phyloP scores from a whole-genome alignment of 768 basidiomycete species.

The Amanita exitialis region DNA sequence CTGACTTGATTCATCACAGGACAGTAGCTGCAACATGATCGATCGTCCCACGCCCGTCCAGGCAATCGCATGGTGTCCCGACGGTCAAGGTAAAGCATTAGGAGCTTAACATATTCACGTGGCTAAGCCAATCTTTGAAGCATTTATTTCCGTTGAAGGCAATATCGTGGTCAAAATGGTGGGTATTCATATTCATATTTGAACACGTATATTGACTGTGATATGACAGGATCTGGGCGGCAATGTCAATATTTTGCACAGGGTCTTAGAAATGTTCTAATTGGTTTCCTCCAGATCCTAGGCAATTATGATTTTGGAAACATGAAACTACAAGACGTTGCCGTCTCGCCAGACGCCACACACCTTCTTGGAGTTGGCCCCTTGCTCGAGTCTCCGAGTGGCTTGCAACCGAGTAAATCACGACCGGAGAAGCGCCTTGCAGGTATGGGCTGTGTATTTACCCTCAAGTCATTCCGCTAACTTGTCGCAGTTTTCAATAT shows the following conservation, averaged over 20 bases:
- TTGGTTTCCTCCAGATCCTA: slow-evolving; percentile 28
- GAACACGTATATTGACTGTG: slow-evolving; percentile 5
- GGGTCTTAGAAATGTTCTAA: background rate
- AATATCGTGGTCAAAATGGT: slow-evolving; percentile 52
- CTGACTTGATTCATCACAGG: slow-evolving; percentile 22
- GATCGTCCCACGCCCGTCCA: slow-evolving; percentile 46
- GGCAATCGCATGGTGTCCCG: slow-evolving; percentile 60
- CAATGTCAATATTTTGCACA: slow-evolving; percentile 26
- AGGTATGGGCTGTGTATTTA: slow-evolving; percentile 35
- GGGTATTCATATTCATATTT: slow-evolving; percentile 11
- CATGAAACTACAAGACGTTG: slow-evolving; percentile 61
- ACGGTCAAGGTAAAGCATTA: slow-evolving; percentile 37
- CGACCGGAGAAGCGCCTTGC: slow-evolving; percentile 64
- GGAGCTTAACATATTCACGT: background rate
- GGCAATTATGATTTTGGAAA: slow-evolving; percentile 49
- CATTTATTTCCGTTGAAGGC: slow-evolving; percentile 65
- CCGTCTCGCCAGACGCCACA: slow-evolving; percentile 55
- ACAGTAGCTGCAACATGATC: slow-evolving; percentile 63
- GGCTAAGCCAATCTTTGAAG: slow-evolving; percentile 20
- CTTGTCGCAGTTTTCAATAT: slow-evolving; percentile 52
- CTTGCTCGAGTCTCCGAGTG: slow-evolving; percentile 49
- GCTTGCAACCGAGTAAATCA: slow-evolving; percentile 61
- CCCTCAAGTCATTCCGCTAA: background rate
- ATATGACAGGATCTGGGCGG: slow-evolving; percentile 46
- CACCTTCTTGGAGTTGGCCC: slow-evolving; percentile 63